phyloP scores from a whole-genome alignment of 2,329 filamentous ascomycete species.

The Aspergillus udagawae region DNA sequence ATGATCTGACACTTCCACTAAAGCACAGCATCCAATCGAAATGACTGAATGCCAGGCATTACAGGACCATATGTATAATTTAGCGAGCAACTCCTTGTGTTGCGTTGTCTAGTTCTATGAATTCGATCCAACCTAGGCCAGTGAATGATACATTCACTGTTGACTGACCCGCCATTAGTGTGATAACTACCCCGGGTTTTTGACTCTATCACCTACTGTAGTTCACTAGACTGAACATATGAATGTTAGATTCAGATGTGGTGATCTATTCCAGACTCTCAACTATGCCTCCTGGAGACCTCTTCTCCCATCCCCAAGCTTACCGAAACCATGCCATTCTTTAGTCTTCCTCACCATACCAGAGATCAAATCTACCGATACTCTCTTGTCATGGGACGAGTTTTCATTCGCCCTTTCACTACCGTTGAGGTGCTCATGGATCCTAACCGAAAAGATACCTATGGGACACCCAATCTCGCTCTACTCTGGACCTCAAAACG shows the following conservation, averaged over 20 bases:
- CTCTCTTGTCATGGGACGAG: constrained; percentile 10
- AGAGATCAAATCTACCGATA: constrained; percentile 16
- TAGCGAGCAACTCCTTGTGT: not conserved
- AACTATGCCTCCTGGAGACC: not conserved
- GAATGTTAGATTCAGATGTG: not conserved
- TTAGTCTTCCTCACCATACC: constrained; percentile 13
- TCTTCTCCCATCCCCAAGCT: not conserved
- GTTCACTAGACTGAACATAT: not conserved
- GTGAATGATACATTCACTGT: not conserved
- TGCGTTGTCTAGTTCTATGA: not conserved
- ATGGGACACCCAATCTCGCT: constrained; percentile 13
- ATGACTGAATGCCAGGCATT: not conserved
- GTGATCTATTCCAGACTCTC: too few species aligned
- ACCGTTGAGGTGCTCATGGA: constrained; percentile 9
- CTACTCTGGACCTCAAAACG: constrained; percentile 13
- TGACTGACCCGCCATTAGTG: not conserved
- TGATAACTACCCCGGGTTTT: not conserved
- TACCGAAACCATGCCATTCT: constrained; percentile 5
- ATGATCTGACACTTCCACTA: not conserved
- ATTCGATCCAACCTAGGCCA: not conserved
- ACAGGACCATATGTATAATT: not conserved
- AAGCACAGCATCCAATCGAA: not conserved
- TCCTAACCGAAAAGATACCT: not conserved
- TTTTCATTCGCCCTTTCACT: constrained; percentile 19
- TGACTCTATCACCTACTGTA: not conserved